These are phyloP conservation scores for Cryphonectria japonica DNA, from an alignment of 2,329 filamentous ascomycete species.

Conservation along the genomic window DNA sequence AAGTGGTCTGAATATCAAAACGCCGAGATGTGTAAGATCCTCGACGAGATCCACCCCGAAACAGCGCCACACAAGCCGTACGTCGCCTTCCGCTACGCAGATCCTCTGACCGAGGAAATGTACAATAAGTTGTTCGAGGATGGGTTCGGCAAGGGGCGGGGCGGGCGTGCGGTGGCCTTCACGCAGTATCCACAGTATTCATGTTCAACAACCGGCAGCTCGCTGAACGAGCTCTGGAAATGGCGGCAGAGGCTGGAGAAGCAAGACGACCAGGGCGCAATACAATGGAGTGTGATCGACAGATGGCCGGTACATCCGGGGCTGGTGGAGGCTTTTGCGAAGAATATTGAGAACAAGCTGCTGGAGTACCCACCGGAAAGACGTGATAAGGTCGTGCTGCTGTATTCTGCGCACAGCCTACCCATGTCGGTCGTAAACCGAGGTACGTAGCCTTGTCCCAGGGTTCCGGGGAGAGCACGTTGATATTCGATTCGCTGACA, in stretches of 20 bases:
- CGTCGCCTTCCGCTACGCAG: slow-evolving; percentile 93
- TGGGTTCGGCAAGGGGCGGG: slow-evolving; percentile 86
- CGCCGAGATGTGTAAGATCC: slow-evolving; percentile 93
- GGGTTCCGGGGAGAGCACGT: background rate
- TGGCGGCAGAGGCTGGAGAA: slow-evolving; percentile 89
- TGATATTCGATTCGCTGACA: slow-evolving; percentile 35
- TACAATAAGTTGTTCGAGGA: slow-evolving; percentile 82
- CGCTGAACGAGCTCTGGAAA: slow-evolving; percentile 96
- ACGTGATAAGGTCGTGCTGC: slow-evolving; percentile 77
- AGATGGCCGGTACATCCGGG: slow-evolving; percentile 93
- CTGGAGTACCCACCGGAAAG: slow-evolving; percentile 81
- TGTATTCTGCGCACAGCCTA: slow-evolving; percentile 94
- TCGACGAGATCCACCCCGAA: slow-evolving; percentile 88
- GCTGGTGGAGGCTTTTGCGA: slow-evolving; percentile 87
- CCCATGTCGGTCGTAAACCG: slow-evolving; percentile 98
- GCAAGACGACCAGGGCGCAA: slow-evolving; percentile 65
- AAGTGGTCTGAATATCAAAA: slow-evolving; percentile 98
- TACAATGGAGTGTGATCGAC: slow-evolving; percentile 97
- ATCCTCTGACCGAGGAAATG: slow-evolving; percentile 92
- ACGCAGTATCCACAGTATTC: slow-evolving; percentile 99
- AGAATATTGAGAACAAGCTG: slow-evolving; percentile 86
- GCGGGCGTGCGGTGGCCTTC: slow-evolving; percentile 94
- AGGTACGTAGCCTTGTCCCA: slow-evolving; percentile 51
- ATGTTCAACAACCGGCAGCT: slow-evolving; percentile 95
- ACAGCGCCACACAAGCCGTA: slow-evolving; percentile 97